phyloP scores from a whole-genome alignment of 2,329 filamentous ascomycete genomes.

The Talaromyces sp. region DNA sequence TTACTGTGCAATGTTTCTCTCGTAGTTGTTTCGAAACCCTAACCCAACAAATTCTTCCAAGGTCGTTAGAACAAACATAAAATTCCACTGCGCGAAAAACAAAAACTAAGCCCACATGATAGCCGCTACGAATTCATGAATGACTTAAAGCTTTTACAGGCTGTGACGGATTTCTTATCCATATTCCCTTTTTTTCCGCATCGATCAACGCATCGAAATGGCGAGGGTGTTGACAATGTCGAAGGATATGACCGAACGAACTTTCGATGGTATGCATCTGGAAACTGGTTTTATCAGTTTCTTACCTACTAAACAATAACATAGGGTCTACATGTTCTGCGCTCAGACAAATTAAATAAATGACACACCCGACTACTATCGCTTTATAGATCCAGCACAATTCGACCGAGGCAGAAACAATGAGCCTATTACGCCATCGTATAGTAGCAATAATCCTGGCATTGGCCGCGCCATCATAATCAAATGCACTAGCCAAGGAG shows the following conservation, averaged over 20 bases:
- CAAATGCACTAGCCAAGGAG: background rate
- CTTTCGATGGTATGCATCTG: background rate
- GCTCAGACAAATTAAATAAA: background rate
- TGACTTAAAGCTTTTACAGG: too few relatives aligned
- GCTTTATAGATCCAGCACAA: background rate
- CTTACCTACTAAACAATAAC: too few relatives aligned
- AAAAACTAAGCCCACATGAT: too few relatives aligned
- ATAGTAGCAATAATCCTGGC: background rate
- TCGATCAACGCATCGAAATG: background rate
- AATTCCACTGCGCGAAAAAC: too few relatives aligned
- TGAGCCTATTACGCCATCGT: background rate
- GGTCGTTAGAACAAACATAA: too few relatives aligned
- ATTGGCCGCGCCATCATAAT: background rate
- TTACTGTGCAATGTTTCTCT: too few relatives aligned
- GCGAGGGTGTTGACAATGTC: background rate
- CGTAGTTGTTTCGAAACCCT: too few relatives aligned
- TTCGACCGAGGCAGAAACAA: background rate
- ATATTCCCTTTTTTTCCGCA: too few relatives aligned
- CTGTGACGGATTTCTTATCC: too few relatives aligned
- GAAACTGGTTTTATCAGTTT: background rate
- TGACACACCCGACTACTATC: background rate
- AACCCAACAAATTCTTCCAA: too few relatives aligned
- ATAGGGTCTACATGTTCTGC: background rate
- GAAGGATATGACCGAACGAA: background rate
- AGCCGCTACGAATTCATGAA: too few relatives aligned